Evolutionary conservation across 441 rosid genomes (phyloP).

Genomic region (Jatropha podagrica): DNA sequence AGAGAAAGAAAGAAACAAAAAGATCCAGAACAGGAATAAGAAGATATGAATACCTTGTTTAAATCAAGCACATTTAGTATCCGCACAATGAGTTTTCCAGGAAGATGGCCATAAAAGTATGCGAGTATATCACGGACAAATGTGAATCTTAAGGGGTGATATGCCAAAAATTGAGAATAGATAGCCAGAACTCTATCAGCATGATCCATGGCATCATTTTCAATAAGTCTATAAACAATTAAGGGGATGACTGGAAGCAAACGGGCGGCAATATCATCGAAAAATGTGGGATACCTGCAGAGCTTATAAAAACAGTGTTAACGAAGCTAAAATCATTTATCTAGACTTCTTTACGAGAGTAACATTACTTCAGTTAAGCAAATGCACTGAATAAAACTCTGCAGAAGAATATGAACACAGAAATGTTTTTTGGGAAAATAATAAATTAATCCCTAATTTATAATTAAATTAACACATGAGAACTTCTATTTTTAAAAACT

Average conservation of each 20-base stretch:
- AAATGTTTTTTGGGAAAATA: too few relatives aligned
- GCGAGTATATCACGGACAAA: slow-evolving; percentile 97
- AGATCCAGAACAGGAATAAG: background rate
- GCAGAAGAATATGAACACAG: background rate
- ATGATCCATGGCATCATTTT: slow-evolving; percentile 75
- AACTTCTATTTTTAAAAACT: too few relatives aligned
- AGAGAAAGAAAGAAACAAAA: background rate
- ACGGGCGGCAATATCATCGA: slow-evolving; percentile 89
- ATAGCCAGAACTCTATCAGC: slow-evolving; percentile 69
- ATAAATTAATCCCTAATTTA: too few relatives aligned
- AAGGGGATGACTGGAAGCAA: slow-evolving; percentile 93
- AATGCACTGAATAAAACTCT: background rate
- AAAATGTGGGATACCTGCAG: slow-evolving; percentile 86
- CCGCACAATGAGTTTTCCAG: slow-evolving; percentile 68
- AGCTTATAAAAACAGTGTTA: slow-evolving; percentile 9
- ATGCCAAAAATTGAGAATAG: slow-evolving; percentile 67
- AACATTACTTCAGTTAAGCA: background rate
- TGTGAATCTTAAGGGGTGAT: slow-evolving; percentile 84
- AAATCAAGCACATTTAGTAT: slow-evolving; percentile 83
- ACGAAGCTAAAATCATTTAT: background rate
- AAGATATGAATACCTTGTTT: slow-evolving; percentile 57
- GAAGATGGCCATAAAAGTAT: slow-evolving; percentile 91
- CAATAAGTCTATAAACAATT: slow-evolving; percentile 86
- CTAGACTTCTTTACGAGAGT: background rate
- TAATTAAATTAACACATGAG: too few relatives aligned